Evolutionary conservation across 2,329 filamentous ascomycete species (phyloP).

Genomic region (Colletotrichum acutatum): DNA sequence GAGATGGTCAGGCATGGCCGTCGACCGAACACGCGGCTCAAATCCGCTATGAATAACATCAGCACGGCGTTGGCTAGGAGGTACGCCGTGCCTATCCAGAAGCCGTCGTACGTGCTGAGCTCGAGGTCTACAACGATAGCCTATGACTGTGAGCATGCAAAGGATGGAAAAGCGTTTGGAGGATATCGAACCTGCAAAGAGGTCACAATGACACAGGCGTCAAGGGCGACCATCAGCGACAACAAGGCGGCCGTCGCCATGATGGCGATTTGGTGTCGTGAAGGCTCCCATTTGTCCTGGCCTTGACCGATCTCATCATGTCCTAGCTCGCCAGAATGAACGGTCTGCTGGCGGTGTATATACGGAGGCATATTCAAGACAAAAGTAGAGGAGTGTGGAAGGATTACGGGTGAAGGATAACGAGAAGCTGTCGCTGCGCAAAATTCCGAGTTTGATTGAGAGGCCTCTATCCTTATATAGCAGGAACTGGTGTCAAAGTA

Average conservation of each 20-base stretch:
- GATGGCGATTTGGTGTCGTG: not conserved
- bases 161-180: no score
- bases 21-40: slow-evolving; percentile 48
- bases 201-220: slow-evolving; percentile 17
- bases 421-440: no score
- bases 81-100: slow-evolving; percentile 43
- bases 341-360: not conserved
- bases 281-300: not conserved
- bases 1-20: slow-evolving; percentile 46
- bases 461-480: not conserved
- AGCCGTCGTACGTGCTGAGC: slow-evolving; percentile 38
- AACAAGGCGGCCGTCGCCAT: slow-evolving; percentile 9
- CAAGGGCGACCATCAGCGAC: slow-evolving; percentile 14
- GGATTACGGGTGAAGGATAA: not conserved
- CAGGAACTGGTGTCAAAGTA: not conserved
- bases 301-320: not conserved
- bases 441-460: not conserved
- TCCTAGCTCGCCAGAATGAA: not conserved
- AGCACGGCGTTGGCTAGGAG: slow-evolving; percentile 39
- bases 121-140: slow-evolving; percentile 38
- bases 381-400: not conserved
- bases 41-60: slow-evolving; percentile 42
- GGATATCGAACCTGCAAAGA: not conserved
- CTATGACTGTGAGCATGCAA: no score
- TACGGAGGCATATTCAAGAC: not conserved